Base-by-base conservation (phyloP, 2,329 filamentous ascomycete genomes). In the Phaeophleospora eucalypticola region DNA sequence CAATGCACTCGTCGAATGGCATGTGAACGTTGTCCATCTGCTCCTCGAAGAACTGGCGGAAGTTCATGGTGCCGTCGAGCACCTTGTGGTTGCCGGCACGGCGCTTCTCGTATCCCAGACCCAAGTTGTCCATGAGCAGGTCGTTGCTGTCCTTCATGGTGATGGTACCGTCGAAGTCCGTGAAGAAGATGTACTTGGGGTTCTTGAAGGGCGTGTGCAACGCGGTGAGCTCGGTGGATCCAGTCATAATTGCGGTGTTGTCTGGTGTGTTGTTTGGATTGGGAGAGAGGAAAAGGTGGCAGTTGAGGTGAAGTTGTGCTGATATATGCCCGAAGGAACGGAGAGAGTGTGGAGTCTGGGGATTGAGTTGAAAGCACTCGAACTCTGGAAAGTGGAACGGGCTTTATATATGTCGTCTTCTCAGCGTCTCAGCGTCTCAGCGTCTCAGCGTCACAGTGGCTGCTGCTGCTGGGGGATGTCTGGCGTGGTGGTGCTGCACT, bases 101-200 rank as follows among this genome's bases (percentile, higher is more conserved):
- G 54, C 93, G 88, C 58, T 81, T 79, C 52, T 79, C 81, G 20
- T 69, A 64, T 41, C 93, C 93, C 65, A 84, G 95, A 53, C 93
- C 93, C 51, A 96, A 79, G 70, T 87, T 93, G 74, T 97, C 93
- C 48, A 90, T 96, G n/a, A n/a, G n/a, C n/a, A n/a, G 82, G 65
- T 85, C 81, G 75, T 85, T 84, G 71, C 79, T 82, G 68, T 85
- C 82, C 62, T 81, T 74, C 47, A 82, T 78, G 40, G 91, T 96
- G 66, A 96, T 91, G 44, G 90, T 97, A 63, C 93, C 93, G 71
- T 98, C 93, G 66, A 97, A 97, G 73, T 98, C 93, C 59, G 90
- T 95, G 76, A 97, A 97, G 80, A 98, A 96, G 75, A 98, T 90
- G 75, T 88, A 87, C 71, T 89, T 86, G 42, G 90, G 90, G 66